phyloP scores from a whole-genome alignment of 768 basidiomycete genomes.

The Trametopsis cervina region DNA sequence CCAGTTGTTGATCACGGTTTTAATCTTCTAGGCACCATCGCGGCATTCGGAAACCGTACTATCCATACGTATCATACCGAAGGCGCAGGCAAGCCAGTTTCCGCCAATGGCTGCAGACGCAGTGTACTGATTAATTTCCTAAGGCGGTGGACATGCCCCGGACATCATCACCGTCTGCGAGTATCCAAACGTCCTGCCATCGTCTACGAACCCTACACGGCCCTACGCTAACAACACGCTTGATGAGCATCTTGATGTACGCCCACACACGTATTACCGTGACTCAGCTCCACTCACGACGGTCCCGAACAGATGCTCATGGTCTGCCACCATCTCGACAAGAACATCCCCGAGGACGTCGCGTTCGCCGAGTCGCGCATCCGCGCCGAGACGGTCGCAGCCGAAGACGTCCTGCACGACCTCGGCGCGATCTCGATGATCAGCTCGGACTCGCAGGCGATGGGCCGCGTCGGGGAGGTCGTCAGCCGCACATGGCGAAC shows the following conservation, averaged over 20 bases:
- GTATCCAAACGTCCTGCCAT: constrained; percentile 82
- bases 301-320: constrained; percentile 79
- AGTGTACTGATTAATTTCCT: constrained; percentile 1
- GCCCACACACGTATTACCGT: constrained; percentile 18
- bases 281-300: constrained; percentile 2
- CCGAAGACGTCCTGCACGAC: constrained; percentile 93
- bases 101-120: background rate
- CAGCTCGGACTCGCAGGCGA: constrained; percentile 93
- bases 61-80: constrained; percentile 98
- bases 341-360: constrained; percentile 85
- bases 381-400: constrained; percentile 92
- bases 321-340: constrained; percentile 98
- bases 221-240: constrained; percentile 89
- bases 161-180: constrained; percentile 98
- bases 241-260: constrained; percentile 93
- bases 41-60: constrained; percentile 81
- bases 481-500: constrained; percentile 92
- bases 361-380: constrained; percentile 97
- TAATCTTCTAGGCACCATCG: constrained; percentile 60
- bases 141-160: constrained; percentile 92
- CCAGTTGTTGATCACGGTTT: background rate
- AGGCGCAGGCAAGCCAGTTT: constrained; percentile 64
- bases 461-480: constrained; percentile 97
- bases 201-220: constrained; percentile 94
- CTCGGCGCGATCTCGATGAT: constrained; percentile 95